These are phyloP conservation scores for Colletotrichum eremochloae DNA, from an alignment of 2,329 filamentous ascomycete species.

Conservation along the genomic window DNA sequence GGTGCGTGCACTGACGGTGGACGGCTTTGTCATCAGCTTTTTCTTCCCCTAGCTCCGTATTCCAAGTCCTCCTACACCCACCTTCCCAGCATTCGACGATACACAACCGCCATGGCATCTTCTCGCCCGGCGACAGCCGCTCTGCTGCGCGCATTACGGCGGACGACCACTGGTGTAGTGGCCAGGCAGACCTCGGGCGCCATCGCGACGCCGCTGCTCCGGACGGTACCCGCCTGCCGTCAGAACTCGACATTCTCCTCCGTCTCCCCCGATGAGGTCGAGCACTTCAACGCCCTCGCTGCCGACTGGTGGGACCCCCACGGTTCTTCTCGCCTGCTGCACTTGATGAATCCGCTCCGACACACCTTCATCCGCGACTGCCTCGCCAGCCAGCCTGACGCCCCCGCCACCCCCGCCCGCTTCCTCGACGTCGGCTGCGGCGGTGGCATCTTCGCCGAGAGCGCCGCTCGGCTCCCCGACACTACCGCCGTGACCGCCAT, in stretches of 20 bases:
- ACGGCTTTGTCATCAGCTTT: slow-evolving; percentile 32
- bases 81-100: slow-evolving; percentile 11
- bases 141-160: slow-evolving; percentile 36
- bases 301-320: slow-evolving; percentile 98
- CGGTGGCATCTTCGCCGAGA: slow-evolving; percentile 96
- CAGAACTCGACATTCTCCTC: slow-evolving; percentile 66
- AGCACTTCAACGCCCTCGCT: slow-evolving; percentile 94
- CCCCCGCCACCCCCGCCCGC: slow-evolving; percentile 53
- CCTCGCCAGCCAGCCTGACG: slow-evolving; percentile 65
- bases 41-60: background rate
- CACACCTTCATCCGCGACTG: slow-evolving; percentile 91
- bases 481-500: slow-evolving; percentile 79
- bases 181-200: slow-evolving; percentile 13
- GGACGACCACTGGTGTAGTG: background rate
- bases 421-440: slow-evolving; percentile 97
- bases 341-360: slow-evolving; percentile 97
- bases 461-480: slow-evolving; percentile 76
- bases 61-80: slow-evolving; percentile 42
- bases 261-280: slow-evolving; percentile 89
- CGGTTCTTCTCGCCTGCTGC: slow-evolving; percentile 89
- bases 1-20: slow-evolving; percentile 9
- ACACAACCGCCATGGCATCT: slow-evolving; percentile 29
- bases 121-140: slow-evolving; percentile 40
- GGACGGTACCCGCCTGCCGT: background rate
- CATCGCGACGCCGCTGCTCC: slow-evolving; percentile 10